phyloP scores from a whole-genome alignment of 2,329 filamentous ascomycete species.

The Colletotrichum lini region DNA sequence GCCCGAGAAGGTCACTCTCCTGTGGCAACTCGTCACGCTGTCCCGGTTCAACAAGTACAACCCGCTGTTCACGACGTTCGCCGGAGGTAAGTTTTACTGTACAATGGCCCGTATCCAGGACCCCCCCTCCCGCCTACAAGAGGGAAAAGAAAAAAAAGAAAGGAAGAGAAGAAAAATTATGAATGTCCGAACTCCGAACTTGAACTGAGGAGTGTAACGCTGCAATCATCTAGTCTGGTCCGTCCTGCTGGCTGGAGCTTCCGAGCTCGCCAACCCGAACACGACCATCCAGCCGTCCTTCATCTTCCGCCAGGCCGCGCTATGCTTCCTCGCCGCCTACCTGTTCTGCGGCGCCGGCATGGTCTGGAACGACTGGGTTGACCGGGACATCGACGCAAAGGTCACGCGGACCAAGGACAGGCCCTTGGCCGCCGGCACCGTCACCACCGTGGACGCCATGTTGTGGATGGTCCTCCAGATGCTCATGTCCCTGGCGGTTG shows the following conservation, averaged over 20 bases:
- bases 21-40: conserved; percentile 35
- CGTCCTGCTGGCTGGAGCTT: conserved; percentile 35
- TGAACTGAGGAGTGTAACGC: conserved; percentile 10
- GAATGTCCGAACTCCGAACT: no score
- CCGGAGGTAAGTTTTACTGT: conserved; percentile 29
- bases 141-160: no score
- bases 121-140: no score
- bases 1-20: conserved; percentile 34
- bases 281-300: conserved; percentile 34
- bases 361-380: conserved; percentile 51
- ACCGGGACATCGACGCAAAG: conserved; percentile 48
- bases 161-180: no score
- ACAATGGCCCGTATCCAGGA: no score
- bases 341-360: conserved; percentile 49
- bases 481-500: conserved; percentile 31
- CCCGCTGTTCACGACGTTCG: conserved; percentile 38
- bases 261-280: conserved; percentile 24
- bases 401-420: conserved; percentile 49
- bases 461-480: conserved; percentile 37
- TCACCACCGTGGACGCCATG: conserved; percentile 46
- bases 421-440: conserved; percentile 45
- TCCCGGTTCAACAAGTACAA: conserved; percentile 40
- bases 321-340: conserved; percentile 46
- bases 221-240: conserved; percentile 37
- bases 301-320: conserved; percentile 45